Conservation (phyloP, 2,329 filamentous ascomycete genomes). For the Neonectria hederae region DNA sequence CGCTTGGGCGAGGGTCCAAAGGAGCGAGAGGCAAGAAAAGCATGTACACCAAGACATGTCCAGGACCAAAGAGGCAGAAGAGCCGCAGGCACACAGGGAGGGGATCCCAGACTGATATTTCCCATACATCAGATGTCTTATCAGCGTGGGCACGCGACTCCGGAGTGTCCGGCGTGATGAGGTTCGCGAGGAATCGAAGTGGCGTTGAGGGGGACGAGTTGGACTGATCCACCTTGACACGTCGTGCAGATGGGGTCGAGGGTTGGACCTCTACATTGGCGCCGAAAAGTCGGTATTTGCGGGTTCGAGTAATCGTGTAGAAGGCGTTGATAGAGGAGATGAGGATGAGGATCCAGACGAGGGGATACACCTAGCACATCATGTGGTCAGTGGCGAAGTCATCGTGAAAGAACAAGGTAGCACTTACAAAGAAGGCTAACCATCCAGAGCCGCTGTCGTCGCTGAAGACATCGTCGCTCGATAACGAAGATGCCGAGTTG, state of each 20-base stretch:
- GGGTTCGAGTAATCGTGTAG: slow-evolving; percentile 82
- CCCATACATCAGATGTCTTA: slow-evolving; percentile 88
- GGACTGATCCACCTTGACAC: slow-evolving; percentile 84
- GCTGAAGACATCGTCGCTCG: slow-evolving; percentile 84
- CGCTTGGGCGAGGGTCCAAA: slow-evolving; percentile 82
- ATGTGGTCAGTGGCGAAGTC: slow-evolving; percentile 20
- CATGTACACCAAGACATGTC: slow-evolving; percentile 91
- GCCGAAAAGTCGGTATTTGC: slow-evolving; percentile 92
- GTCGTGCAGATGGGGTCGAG: slow-evolving; percentile 84
- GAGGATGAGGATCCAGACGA: slow-evolving; percentile 74
- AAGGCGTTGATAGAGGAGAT: slow-evolving; percentile 80
- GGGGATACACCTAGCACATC: slow-evolving; percentile 66
- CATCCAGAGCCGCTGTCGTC: slow-evolving; percentile 73
- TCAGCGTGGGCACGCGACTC: slow-evolving; percentile 86
- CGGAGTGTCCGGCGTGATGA: slow-evolving; percentile 75
- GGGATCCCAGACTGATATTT: slow-evolving; percentile 93
- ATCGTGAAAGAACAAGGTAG: slow-evolving; percentile 4
- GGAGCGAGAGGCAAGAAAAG: slow-evolving; percentile 82
- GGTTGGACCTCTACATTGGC: slow-evolving; percentile 79
- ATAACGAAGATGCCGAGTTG: slow-evolving; percentile 67
- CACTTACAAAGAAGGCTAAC: slow-evolving; percentile 65
- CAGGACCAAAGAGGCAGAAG: slow-evolving; percentile 91
- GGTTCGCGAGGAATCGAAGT: slow-evolving; percentile 74
- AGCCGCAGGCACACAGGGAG: slow-evolving; percentile 82
- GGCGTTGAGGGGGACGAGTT: slow-evolving; percentile 77